Percentiles rank a stretch among this genome's conserved stretches.
These are phyloP conservation scores for Eucalyptus fibrosa DNA, from an alignment of 345 rosid species.

Conservation along the genomic window DNA sequence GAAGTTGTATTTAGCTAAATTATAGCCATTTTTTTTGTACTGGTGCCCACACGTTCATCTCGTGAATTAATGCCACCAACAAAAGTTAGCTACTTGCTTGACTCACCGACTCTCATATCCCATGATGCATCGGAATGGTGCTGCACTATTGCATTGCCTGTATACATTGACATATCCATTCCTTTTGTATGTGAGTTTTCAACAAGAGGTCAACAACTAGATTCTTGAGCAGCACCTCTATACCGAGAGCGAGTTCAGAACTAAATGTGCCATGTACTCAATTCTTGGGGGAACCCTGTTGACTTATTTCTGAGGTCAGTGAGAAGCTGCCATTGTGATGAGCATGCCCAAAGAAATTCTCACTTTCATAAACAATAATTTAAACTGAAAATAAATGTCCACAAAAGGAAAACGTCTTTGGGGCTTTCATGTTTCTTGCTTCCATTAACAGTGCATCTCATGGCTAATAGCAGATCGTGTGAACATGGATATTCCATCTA, in stretches of 20 bases:
- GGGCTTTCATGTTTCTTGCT: background rate
- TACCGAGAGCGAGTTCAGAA: background rate
- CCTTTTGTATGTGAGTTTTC: background rate
- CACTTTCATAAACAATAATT: background rate
- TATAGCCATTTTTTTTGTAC: slow-evolving; percentile 25
- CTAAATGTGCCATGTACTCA: background rate
- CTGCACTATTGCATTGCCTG: background rate
- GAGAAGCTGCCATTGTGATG: background rate
- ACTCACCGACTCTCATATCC: background rate
- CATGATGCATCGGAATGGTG: background rate
- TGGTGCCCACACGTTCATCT: background rate
- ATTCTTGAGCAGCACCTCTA: background rate
- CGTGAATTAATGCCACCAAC: background rate
- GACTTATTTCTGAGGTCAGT: background rate
- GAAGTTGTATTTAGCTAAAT: slow-evolving; percentile 9
- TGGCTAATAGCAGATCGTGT: background rate
- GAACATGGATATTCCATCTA: background rate
- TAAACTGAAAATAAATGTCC: background rate
- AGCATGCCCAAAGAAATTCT: background rate
- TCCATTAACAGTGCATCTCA: background rate
- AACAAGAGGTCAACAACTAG: background rate
- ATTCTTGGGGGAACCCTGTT: background rate
- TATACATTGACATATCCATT: background rate
- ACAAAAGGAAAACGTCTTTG: background rate
- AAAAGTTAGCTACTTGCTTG: background rate